Percentiles rank a stretch among this genome's conserved stretches.
These are phyloP conservation scores for Ascoidea rubescens DNA, from an alignment of 805 yeast species.

Conservation along the genomic window DNA sequence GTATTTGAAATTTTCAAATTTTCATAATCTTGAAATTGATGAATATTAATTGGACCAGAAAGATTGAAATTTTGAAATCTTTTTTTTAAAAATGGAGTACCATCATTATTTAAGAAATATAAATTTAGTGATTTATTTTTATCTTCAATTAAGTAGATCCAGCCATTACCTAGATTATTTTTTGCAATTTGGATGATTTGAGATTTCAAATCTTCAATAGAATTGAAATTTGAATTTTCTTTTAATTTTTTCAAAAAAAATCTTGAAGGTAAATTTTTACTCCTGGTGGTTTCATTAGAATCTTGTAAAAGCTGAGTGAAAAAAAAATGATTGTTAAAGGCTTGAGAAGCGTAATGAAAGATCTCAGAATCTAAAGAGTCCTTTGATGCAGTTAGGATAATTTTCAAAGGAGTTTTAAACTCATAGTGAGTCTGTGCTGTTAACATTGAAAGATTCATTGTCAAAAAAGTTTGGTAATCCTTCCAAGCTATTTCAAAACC, in stretches of 20 bases:
- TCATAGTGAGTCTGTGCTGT: constrained; percentile 76
- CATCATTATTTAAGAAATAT: constrained; percentile 51
- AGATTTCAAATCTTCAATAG: constrained; percentile 35
- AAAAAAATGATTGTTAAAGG: constrained; percentile 85
- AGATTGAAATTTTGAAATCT: constrained; percentile 64
- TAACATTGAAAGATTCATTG: constrained; percentile 43
- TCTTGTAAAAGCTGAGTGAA: constrained; percentile 40
- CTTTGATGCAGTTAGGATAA: constrained; percentile 51
- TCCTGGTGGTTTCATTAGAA: constrained; percentile 7
- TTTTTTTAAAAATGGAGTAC: constrained; percentile 61
- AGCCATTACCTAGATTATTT: constrained; percentile 45
- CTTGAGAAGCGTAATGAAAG: constrained; percentile 85
- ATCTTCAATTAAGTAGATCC: constrained; percentile 60
- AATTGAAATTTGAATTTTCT: constrained; percentile 19
- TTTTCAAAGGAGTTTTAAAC: constrained; percentile 59
- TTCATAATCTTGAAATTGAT: constrained; percentile 23
- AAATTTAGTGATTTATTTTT: constrained; percentile 43
- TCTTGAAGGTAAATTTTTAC: constrained; percentile 21
- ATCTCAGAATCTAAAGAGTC: constrained; percentile 49
- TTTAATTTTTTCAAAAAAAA: constrained; percentile 21
- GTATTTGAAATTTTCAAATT: constrained; percentile 29
- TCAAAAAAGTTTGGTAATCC: constrained; percentile 57
- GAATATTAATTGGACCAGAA: constrained; percentile 52
- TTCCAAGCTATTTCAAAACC: constrained; percentile 72
- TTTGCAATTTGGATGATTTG: constrained; percentile 38